These are phyloP conservation scores for Nakaseomyces delphensis DNA, from an alignment of 1,139 yeast genomes.

Conservation along the genomic window DNA sequence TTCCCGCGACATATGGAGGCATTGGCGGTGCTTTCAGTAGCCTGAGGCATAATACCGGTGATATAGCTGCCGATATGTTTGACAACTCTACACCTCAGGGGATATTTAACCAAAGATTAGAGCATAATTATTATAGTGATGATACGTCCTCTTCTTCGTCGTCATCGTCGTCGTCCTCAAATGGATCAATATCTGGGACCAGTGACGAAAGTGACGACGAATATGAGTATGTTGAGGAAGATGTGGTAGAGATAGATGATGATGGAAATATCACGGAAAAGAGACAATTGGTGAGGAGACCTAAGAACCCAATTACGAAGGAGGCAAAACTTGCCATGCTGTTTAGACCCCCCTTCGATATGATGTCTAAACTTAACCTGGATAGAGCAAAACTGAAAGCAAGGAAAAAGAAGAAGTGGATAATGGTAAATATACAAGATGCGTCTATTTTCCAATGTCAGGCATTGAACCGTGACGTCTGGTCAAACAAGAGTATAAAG, in stretches of 20 bases:
- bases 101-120: conserved; percentile 44
- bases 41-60: conserved; percentile 17
- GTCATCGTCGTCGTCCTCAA: conserved; percentile 6
- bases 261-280: conserved; percentile 30
- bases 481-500: conserved; percentile 70
- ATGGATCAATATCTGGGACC: not conserved
- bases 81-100: conserved; percentile 37
- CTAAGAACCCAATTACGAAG: conserved; percentile 21
- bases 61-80: conserved; percentile 31
- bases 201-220: conserved; percentile 24
- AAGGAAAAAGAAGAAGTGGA: conserved; percentile 61
- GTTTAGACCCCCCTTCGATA: conserved; percentile 89
- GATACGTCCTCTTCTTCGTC: conserved; percentile 15
- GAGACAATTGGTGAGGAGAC: conserved; percentile 23
- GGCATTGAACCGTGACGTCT: conserved; percentile 82
- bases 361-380: conserved; percentile 57
- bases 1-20: conserved; percentile 34
- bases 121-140: conserved; percentile 18
- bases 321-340: conserved; percentile 57
- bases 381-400: conserved; percentile 69
- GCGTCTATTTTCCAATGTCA: conserved; percentile 80
- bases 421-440: conserved; percentile 81
- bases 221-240: conserved; percentile 30
- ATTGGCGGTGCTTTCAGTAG: conserved; percentile 32
- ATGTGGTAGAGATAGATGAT: conserved; percentile 30